Conservation (phyloP, 768 basidiomycete genomes). For the Chalciporus sphaerocephalus region DNA sequence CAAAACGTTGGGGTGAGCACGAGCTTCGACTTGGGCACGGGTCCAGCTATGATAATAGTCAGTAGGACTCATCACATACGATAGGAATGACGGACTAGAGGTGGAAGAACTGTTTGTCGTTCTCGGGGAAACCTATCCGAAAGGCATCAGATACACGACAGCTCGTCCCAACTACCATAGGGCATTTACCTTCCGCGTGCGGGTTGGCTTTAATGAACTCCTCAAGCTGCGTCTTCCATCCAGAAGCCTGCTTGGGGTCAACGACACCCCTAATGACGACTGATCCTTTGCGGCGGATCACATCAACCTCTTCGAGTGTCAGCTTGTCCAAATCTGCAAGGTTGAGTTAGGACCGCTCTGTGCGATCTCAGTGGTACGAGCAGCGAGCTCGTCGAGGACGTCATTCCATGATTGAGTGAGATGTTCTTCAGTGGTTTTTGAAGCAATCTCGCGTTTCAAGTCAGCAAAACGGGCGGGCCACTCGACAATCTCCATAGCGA, state of each 20-base stretch:
- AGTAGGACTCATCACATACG: not conserved
- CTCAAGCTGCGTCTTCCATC: constrained; percentile 55
- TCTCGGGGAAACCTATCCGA: constrained; percentile 43
- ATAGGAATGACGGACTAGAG: constrained; percentile 49
- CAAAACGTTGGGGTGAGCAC: constrained; percentile 63
- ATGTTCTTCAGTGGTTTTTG: constrained; percentile 43
- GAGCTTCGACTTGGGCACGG: constrained; percentile 58
- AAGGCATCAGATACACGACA: not conserved
- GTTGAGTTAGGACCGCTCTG: constrained; percentile 46
- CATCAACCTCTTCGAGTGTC: constrained; percentile 40
- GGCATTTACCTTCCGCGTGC: constrained; percentile 43
- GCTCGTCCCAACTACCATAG: not conserved
- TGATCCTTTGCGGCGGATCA: constrained; percentile 51
- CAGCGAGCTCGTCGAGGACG: constrained; percentile 48
- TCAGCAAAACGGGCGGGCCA: constrained; percentile 46
- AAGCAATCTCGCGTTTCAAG: constrained; percentile 55
- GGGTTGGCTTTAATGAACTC: constrained; percentile 58
- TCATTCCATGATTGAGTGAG: constrained; percentile 56
- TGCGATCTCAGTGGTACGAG: constrained; percentile 42
- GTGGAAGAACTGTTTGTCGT: constrained; percentile 70
- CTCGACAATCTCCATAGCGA: constrained; percentile 8
- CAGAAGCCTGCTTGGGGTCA: constrained; percentile 47
- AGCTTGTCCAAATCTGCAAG: constrained; percentile 51
- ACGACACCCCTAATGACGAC: constrained; percentile 63
- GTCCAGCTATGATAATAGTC: constrained; percentile 37